Evolutionary conservation across 257 asterid species (phyloP).

Genomic region (Nicotiana otophora): DNA sequence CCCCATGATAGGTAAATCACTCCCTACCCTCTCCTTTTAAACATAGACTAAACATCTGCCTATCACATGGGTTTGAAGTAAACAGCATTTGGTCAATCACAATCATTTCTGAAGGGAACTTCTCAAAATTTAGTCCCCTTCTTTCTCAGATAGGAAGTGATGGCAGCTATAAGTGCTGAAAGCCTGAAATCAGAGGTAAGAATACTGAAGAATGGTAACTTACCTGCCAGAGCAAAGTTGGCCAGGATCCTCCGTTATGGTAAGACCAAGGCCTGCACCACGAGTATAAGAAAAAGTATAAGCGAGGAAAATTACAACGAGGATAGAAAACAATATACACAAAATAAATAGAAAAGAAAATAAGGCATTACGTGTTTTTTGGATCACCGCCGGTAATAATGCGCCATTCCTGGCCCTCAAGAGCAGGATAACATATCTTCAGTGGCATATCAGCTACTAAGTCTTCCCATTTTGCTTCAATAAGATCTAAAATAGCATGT

Average conservation of each 20-base stretch:
- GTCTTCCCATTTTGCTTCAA: constrained; percentile 74
- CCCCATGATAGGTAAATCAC: background rate
- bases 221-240: constrained; percentile 88
- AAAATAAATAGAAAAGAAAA: background rate
- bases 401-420: constrained; percentile 76
- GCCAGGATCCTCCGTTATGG: constrained; percentile 88
- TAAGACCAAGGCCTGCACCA: constrained; percentile 84
- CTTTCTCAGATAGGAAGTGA: background rate
- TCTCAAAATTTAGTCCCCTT: background rate
- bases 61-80: no score
- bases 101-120: background rate
- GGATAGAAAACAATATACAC: background rate
- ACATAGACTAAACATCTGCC: no score
- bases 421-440: constrained; percentile 77
- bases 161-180: background rate
- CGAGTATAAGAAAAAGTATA: background rate
- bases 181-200: background rate
- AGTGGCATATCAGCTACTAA: constrained; percentile 71
- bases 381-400: constrained; percentile 80
- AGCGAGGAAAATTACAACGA: no score
- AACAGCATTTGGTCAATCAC: background rate
- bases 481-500: constrained; percentile 64
- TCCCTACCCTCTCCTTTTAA: no score
- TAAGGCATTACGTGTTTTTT: constrained; percentile 56
- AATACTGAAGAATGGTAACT: background rate